phyloP scores from a whole-genome alignment of 2,329 filamentous ascomycete species.

The Macrophomina pseudophaseolina region DNA sequence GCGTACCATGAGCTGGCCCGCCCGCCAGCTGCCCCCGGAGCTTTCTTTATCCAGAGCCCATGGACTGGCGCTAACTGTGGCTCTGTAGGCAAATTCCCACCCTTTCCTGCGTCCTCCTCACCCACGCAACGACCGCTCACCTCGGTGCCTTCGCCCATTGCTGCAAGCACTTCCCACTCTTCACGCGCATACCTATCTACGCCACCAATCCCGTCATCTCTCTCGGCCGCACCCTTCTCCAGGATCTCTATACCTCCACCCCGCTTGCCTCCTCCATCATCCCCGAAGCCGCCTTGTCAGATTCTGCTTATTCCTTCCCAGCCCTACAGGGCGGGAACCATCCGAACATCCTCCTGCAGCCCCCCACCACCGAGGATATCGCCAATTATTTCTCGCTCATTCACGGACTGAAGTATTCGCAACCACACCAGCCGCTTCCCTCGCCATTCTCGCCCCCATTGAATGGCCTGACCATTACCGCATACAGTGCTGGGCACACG shows the following conservation, averaged over 20 bases:
- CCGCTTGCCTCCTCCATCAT: constrained; percentile 87
- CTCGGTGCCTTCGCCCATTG: constrained; percentile 94
- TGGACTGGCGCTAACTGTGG: constrained; percentile 14
- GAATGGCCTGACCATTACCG: constrained; percentile 90
- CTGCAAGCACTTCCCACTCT: constrained; percentile 93
- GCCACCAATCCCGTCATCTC: constrained; percentile 93
- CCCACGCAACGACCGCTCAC: constrained; percentile 89
- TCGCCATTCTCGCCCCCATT: constrained; percentile 88
- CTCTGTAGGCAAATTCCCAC: constrained; percentile 78
- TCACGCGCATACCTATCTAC: constrained; percentile 91
- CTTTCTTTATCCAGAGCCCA: background rate
- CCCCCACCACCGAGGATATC: constrained; percentile 87
- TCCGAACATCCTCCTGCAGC: constrained; percentile 63
- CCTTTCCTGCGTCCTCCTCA: constrained; percentile 90
- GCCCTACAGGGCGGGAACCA: constrained; percentile 55
- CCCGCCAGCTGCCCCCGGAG: too few relatives aligned
- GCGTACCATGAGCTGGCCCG: background rate
- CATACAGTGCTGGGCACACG: constrained; percentile 95
- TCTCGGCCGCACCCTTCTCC: constrained; percentile 85
- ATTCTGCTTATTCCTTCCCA: constrained; percentile 60
- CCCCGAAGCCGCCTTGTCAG: constrained; percentile 72
- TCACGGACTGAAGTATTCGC: constrained; percentile 93
- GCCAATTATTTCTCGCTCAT: constrained; percentile 89
- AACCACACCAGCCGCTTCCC: constrained; percentile 87
- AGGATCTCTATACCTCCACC: constrained; percentile 90